Evolutionary conservation across 2,329 filamentous ascomycete species (phyloP).

Genomic region (Fusarium haematococcum): DNA sequence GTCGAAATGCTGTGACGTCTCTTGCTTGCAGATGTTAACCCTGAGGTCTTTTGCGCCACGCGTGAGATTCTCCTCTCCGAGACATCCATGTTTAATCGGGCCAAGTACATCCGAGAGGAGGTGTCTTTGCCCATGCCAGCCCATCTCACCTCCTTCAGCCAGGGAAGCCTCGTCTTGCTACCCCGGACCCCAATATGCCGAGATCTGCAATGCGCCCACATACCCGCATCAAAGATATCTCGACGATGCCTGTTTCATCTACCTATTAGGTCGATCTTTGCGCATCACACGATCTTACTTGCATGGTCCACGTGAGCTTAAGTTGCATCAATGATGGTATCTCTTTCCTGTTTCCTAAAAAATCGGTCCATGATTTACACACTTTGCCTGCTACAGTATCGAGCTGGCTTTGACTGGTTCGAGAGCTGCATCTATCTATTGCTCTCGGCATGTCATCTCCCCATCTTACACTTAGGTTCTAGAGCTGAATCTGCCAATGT

Average conservation of each 20-base stretch:
- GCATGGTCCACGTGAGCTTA: conserved; percentile 25
- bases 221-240: conserved; percentile 19
- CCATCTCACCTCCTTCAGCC: conserved; percentile 3
- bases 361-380: conserved; percentile 7
- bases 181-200: conserved; percentile 23
- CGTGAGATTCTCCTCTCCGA: conserved; percentile 14
- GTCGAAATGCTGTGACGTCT: conserved; percentile 25
- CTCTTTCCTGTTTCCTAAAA: neutral
- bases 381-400: neutral
- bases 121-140: conserved; percentile 22
- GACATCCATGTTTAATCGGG: conserved; percentile 27
- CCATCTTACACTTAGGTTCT: conserved; percentile 7
- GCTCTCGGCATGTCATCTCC: neutral
- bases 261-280: conserved; percentile 15
- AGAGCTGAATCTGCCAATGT: neutral
- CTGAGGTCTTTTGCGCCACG: neutral
- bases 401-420: neutral
- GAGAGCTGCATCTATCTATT: neutral
- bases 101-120: conserved; percentile 26
- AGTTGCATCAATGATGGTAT: conserved; percentile 23
- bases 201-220: conserved; percentile 24
- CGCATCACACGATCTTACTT: conserved; percentile 25
- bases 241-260: conserved; percentile 18
- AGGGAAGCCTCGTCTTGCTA: neutral
- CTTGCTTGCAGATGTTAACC: conserved; percentile 13